phyloP scores from a whole-genome alignment of 192 early-diverging fungal species.

The Dimargaris cristalligena region DNA sequence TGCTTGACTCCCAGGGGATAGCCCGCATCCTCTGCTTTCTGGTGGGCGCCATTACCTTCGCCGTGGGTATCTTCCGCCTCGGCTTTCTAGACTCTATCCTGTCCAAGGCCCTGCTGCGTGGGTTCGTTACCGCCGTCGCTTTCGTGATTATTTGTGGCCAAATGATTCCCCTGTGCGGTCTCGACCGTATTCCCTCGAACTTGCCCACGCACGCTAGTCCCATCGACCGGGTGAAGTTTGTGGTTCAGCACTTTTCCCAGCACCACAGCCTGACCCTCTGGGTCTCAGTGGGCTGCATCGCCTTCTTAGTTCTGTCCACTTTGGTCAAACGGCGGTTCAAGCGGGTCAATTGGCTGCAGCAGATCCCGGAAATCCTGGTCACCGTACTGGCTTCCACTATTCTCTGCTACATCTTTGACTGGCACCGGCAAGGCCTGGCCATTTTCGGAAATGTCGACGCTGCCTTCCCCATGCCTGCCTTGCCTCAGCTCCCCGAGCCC shows the following conservation, averaged over 20 bases:
- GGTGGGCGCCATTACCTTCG: conserved; percentile 86
- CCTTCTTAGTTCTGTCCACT: conserved; percentile 43
- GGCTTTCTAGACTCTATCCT: conserved; percentile 97
- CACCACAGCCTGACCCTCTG: conserved; percentile 50
- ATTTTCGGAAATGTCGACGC: conserved; percentile 66
- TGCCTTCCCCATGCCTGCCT: conserved; percentile 35
- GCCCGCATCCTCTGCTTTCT: conserved; percentile 64
- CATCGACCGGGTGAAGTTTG: conserved; percentile 51
- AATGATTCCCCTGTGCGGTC: conserved; percentile 55
- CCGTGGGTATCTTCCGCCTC: conserved; percentile 85
- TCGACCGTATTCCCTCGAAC: conserved; percentile 25
- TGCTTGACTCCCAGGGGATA: conserved; percentile 33
- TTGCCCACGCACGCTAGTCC: conserved; percentile 56
- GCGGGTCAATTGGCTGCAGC: conserved; percentile 35
- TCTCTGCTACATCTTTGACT: conserved; percentile 41
- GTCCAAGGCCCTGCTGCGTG: conserved; percentile 79
- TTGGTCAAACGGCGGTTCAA: conserved; percentile 35
- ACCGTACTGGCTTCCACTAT: conserved; percentile 61
- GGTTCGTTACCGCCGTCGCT: conserved; percentile 91
- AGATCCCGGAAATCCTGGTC: conserved; percentile 82
- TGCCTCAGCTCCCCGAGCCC: conserved; percentile 40
- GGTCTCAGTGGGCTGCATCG: conserved; percentile 50
- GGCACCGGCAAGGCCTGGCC: conserved; percentile 52
- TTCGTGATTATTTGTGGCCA: conserved; percentile 86
- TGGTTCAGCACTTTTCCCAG: conserved; percentile 43